Base-by-base conservation (phyloP, 108 stramenopile genomes). In the Nitzschia sp. region DNA sequence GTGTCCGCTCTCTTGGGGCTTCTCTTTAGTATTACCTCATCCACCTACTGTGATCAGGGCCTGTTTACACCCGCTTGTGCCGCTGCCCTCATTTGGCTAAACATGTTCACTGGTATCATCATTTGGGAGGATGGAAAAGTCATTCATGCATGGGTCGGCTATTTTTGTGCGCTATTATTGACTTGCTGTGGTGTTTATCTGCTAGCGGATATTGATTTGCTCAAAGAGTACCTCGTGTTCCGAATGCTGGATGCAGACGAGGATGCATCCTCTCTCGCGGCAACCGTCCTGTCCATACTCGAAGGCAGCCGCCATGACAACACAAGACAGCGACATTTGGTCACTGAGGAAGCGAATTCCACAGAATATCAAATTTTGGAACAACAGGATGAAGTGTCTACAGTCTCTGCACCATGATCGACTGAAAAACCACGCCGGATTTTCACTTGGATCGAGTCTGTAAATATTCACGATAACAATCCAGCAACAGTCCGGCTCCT, bases 401-500 rank as follows among this genome's bases (percentile, higher is more conserved):
- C 6, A 6, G 38, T 42, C 38, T 42, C 38, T 9, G 13, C 38
- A 42, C 13, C 38, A 9, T 13, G 38, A 42, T 42, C 38, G 9
- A 9, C n/a, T n/a, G n/a, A n/a, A n/a, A n/a, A n/a, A n/a, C n/a
- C n/a, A n/a, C n/a, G n/a, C n/a, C n/a, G n/a, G n/a, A n/a, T 42
- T 13, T 9, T 9, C 38, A 42, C 13, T 13, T 42, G 9, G 38
- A 42, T 42, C 38, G 9, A 9, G 49, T 42, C 36, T 55, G 28
- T 42, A 56, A 34, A 34, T 48, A 70, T 48, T 59, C 57, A 36
- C 68, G 56, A 30, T 59, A 70, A n/a, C 46, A 49, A 19, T 19
- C 29, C 28, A 85, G 64, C 18, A 89, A 59, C n/a, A 60, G 21
- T 19, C 46, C 54, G 17, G 73, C 67, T 15, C 78, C 85, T 1